phyloP scores from a whole-genome alignment of 2,329 filamentous ascomycete species.

The Pezizomycotina sp. region DNA sequence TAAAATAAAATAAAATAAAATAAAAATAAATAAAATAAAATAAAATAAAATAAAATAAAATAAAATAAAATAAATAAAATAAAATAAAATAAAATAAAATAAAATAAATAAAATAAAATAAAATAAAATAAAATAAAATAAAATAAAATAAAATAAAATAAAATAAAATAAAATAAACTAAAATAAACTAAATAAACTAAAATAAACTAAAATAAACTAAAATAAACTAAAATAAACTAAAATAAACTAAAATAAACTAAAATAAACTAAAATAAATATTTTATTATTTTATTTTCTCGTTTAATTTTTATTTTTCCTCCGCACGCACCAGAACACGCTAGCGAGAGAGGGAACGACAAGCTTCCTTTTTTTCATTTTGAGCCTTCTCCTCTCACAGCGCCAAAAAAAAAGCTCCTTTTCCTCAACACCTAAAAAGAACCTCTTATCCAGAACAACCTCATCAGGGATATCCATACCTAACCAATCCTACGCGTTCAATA shows the following conservation, averaged over 20 bases:
- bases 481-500: too few species aligned
- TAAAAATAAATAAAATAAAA: constrained; percentile 2
- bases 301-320: background rate
- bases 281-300: too few species aligned
- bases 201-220: too few species aligned
- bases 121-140: background rate
- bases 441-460: too few species aligned
- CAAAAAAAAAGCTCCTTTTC: background rate
- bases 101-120: constrained; percentile 1
- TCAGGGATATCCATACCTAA: too few species aligned
- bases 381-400: background rate
- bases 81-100: constrained; percentile 6
- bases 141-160: background rate
- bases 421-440: background rate
- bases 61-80: constrained; percentile 10
- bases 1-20: constrained; percentile 6
- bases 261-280: too few species aligned
- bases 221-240: too few species aligned
- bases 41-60: constrained; percentile 2
- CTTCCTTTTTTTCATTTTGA: background rate
- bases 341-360: background rate
- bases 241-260: too few species aligned
- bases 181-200: too few species aligned
- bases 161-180: too few species aligned
- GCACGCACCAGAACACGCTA: background rate